Conservation (phyloP, 2,329 filamentous ascomycete species). For the Capronia epimyces region DNA sequence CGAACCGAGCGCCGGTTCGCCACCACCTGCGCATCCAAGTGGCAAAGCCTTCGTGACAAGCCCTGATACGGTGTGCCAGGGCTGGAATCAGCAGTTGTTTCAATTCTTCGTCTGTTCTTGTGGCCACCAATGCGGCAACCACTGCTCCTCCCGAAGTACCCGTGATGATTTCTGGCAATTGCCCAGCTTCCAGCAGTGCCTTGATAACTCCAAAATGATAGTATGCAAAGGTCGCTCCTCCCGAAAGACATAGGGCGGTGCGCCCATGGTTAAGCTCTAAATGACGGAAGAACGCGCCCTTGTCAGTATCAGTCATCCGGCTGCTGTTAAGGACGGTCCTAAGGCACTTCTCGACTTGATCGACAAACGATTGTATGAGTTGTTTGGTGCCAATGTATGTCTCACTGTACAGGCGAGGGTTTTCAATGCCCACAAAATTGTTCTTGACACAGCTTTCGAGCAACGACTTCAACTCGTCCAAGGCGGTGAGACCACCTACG, state of each 20-base stretch:
- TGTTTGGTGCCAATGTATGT: slow-evolving; percentile 98
- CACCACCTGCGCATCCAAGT: slow-evolving; percentile 83
- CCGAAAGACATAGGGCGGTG: slow-evolving; percentile 86
- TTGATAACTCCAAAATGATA: slow-evolving; percentile 94
- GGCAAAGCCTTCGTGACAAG: slow-evolving; percentile 70
- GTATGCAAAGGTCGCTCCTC: slow-evolving; percentile 90
- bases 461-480: slow-evolving; percentile 71
- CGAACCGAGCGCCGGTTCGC: slow-evolving; percentile 87
- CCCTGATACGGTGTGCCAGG: slow-evolving; percentile 75
- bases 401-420: slow-evolving; percentile 89
- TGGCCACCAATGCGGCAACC: slow-evolving; percentile 79
- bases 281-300: slow-evolving; percentile 77
- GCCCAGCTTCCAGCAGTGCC: slow-evolving; percentile 76
- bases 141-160: slow-evolving; percentile 92
- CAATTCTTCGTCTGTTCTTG: slow-evolving; percentile 85
- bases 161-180: slow-evolving; percentile 89
- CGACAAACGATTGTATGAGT: slow-evolving; percentile 80
- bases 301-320: slow-evolving; percentile 65
- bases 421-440: slow-evolving; percentile 94
- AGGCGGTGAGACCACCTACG: slow-evolving; percentile 36
- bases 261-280: slow-evolving; percentile 86
- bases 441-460: slow-evolving; percentile 92
- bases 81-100: slow-evolving; percentile 79
- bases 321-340: slow-evolving; percentile 63
- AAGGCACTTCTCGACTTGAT: slow-evolving; percentile 59